Evolutionary conservation across 805 yeast genomes (phyloP).

Genomic region (Yamadazyma akitaensis): DNA sequence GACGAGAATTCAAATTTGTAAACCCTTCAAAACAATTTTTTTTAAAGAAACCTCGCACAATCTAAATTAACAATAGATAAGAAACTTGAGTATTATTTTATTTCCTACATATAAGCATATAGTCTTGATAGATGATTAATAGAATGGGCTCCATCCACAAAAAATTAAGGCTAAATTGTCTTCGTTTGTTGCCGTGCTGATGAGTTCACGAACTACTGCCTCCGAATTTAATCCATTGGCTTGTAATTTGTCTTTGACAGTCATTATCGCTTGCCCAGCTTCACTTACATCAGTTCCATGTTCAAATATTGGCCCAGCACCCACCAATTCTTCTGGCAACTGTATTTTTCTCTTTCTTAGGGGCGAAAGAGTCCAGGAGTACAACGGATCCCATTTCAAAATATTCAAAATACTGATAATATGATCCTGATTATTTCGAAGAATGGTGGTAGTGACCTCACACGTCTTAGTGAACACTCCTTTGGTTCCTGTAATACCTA

Average conservation of each 20-base stretch:
- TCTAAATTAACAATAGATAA: background rate
- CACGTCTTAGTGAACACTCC: conserved; percentile 75
- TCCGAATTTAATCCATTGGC: conserved; percentile 73
- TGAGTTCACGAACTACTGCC: conserved; percentile 77
- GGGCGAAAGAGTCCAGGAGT: conserved; percentile 87
- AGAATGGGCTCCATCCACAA: conserved; percentile 83
- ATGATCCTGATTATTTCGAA: conserved; percentile 62
- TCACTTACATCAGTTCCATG: conserved; percentile 54
- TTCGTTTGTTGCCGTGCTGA: conserved; percentile 69
- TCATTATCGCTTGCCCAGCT: conserved; percentile 73
- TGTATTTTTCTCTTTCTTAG: conserved; percentile 55
- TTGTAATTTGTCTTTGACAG: conserved; percentile 65
- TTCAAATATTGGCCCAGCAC: conserved; percentile 7
- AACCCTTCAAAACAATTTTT: background rate
- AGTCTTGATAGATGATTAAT: conserved; percentile 23
- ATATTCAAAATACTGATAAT: conserved; percentile 83
- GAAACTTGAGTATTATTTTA: background rate
- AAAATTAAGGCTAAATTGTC: conserved; percentile 70
- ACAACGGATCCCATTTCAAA: conserved; percentile 86
- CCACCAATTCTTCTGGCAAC: conserved; percentile 25
- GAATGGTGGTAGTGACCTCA: conserved; percentile 66
- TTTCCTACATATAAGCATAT: background rate
- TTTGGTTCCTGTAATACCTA: conserved; percentile 80
- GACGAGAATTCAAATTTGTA: background rate
- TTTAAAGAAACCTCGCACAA: no score